Conservation (phyloP, 192 early-diverging fungal genomes). For the Gorgonomyces haynaldii region DNA sequence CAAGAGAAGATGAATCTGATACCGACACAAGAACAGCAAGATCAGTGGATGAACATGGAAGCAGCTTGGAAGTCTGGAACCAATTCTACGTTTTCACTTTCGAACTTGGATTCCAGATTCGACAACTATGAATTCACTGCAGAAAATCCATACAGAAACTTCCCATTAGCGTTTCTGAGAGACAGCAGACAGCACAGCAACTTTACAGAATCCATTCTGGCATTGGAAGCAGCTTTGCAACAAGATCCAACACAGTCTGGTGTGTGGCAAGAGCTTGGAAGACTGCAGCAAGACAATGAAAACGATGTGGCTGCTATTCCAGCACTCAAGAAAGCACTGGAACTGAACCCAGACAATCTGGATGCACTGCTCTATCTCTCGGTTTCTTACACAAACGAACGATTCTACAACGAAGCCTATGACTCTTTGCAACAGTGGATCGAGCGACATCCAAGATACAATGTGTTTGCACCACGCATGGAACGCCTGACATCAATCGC, state of each 20-base stretch:
- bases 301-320: constrained; percentile 84
- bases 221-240: constrained; percentile 81
- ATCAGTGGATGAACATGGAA: neutral
- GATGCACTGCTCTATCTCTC: constrained; percentile 80
- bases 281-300: constrained; percentile 94
- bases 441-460: constrained; percentile 58
- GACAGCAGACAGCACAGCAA: constrained; percentile 35
- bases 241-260: constrained; percentile 62
- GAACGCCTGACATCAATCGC: constrained; percentile 26
- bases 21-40: neutral
- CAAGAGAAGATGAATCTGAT: constrained; percentile 22
- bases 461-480: constrained; percentile 23
- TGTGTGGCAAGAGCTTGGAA: constrained; percentile 78
- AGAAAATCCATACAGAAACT: constrained; percentile 57
- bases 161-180: constrained; percentile 7
- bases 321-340: constrained; percentile 69
- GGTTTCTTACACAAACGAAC: constrained; percentile 91
- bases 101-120: constrained; percentile 2
- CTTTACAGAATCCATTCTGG: constrained; percentile 78
- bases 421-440: constrained; percentile 86
- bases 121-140: constrained; percentile 62
- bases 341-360: constrained; percentile 56
- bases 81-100: constrained; percentile 16
- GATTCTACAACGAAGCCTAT: constrained; percentile 72
- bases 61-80: neutral